These are phyloP conservation scores for Mortierella sp. DNA, from an alignment of 371 early-diverging fungal species.

Conservation along the genomic window DNA sequence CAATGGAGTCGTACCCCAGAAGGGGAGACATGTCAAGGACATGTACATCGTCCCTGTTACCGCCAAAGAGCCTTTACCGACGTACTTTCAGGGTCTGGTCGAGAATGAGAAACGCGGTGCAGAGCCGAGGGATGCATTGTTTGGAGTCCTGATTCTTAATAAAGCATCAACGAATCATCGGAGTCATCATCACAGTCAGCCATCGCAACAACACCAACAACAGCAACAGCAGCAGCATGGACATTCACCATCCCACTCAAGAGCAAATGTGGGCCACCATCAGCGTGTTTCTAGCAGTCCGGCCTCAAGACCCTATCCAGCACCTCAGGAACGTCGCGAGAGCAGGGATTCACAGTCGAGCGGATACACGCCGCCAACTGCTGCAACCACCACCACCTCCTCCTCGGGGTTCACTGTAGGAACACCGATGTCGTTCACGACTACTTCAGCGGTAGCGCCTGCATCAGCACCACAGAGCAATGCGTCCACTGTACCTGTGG, in stretches of 20 bases:
- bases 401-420: slow-evolving; percentile 1
- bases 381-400: slow-evolving; percentile 2
- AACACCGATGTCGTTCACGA: background rate
- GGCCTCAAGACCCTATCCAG: slow-evolving; percentile 26
- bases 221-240: slow-evolving; percentile 21
- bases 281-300: slow-evolving; percentile 12
- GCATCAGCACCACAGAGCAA: background rate
- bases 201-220: no score
- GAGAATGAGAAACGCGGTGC: slow-evolving; percentile 40
- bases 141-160: slow-evolving; percentile 66
- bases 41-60: slow-evolving; percentile 78
- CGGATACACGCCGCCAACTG: background rate
- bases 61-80: slow-evolving; percentile 63
- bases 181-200: slow-evolving; percentile 17
- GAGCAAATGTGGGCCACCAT: slow-evolving; percentile 6
- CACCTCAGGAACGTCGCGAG: slow-evolving; percentile 14
- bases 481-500: background rate
- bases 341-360: slow-evolving; percentile 1
- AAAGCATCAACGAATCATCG: slow-evolving; percentile 49
- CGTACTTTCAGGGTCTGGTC: slow-evolving; percentile 55
- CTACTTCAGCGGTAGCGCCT: background rate
- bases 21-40: slow-evolving; percentile 75
- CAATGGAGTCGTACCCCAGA: slow-evolving; percentile 78
- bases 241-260: slow-evolving; percentile 23
- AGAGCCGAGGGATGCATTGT: slow-evolving; percentile 55